Evolutionary conservation across 345 rosid species (phyloP).

Genomic region (Gossypium longicalyx): DNA sequence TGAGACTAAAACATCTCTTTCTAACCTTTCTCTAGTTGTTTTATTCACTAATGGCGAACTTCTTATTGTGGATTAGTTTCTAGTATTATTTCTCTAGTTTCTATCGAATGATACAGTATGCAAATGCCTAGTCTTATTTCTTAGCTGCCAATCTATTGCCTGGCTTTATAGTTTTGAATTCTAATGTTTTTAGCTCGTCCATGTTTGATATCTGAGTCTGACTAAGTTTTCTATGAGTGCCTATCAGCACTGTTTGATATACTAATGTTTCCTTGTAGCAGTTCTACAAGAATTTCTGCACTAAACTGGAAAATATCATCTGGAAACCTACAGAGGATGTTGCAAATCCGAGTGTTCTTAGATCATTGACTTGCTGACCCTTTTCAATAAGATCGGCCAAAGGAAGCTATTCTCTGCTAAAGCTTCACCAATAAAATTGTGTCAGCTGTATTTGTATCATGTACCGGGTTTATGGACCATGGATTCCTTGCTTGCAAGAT

Average conservation of each 20-base stretch:
- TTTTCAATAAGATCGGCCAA: slow-evolving; percentile 5
- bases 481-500: background rate
- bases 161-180: background rate
- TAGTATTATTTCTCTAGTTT: background rate
- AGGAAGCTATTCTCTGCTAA: background rate
- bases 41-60: background rate
- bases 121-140: slow-evolving; percentile 1
- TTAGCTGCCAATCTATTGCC: background rate
- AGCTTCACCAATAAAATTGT: background rate
- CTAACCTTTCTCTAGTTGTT: background rate
- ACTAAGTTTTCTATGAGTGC: background rate
- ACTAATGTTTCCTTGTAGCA: slow-evolving; percentile 21
- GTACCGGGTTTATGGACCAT: background rate
- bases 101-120: background rate
- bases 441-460: background rate
- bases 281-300: slow-evolving; percentile 81
- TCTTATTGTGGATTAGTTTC: background rate
- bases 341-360: slow-evolving; percentile 38
- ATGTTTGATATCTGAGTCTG: background rate
- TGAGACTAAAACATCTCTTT: background rate
- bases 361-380: slow-evolving; percentile 50
- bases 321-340: slow-evolving; percentile 61
- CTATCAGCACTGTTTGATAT: background rate
- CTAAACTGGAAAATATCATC: slow-evolving; percentile 63
- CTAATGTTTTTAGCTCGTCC: background rate